Base-by-base conservation (phyloP, 176 grass and related monocot species). In the Otatea glauca region DNA sequence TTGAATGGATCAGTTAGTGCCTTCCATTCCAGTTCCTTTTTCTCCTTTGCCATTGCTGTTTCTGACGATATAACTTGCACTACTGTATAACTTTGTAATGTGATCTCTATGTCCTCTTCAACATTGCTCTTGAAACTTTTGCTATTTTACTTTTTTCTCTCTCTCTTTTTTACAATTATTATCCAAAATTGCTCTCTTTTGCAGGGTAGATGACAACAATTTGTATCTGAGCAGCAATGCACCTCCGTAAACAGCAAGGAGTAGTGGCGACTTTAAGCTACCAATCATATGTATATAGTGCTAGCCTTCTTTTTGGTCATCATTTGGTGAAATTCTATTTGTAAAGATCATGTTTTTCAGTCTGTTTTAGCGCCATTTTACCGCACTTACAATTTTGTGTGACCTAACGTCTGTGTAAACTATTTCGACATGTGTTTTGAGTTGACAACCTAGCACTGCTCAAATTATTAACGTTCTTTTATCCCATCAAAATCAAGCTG, bases 231-330 rank as follows among this genome's bases (percentile, higher is more conserved):
- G 66, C 45, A 72, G 58, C 67, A 55, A 47, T 50, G 23, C 38
- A 65, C 74, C 59, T 83, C 65, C 35, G 32, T 77, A 35, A 64
- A 43, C 20, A 29, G 29, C 41, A 41, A 77, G 20, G 72, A 70
- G 64, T 64, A 69, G 37, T 73, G 56, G 12, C 7, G 8, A 50
- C 27, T 50, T 83, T 45, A 73, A 73, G 51, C 43, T 71, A 60
- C 29, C 53, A 32, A 47, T 9, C 21, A 63, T 70, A 18, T 78
- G 51, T 70, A 48, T 35, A 41, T 61, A 79, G 32, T 49, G 32
- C 64, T 64, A 86, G 43, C 68, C n/a, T 65, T 86, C 16, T 41
- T 42, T 39, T 63, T 21, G 11, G 32, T 43, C 48, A 84, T 32
- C 59, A 1, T 65, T 76, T 38, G 27, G 34, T 44, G 43, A 17